Conservation (phyloP, 169 alveolate species). For the Perkinsus olseni region DNA sequence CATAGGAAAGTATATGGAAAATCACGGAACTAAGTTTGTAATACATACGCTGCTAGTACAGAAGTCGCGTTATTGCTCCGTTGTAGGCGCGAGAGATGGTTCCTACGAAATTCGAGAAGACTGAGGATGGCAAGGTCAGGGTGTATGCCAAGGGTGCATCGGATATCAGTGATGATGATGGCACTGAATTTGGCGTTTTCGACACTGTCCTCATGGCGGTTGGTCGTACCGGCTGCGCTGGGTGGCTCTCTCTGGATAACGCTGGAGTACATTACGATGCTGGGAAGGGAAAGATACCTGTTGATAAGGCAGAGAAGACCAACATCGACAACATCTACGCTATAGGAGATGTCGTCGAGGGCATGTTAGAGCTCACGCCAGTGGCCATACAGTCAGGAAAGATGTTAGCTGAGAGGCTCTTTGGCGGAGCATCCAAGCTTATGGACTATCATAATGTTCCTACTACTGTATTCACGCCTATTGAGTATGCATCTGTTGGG, state of each 20-base stretch:
- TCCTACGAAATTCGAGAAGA: background rate
- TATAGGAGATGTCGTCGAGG: slow-evolving; percentile 49
- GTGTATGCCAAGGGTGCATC: background rate
- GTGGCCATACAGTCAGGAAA: slow-evolving; percentile 95
- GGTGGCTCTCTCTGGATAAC: slow-evolving; percentile 45
- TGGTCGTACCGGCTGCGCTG: slow-evolving; percentile 85
- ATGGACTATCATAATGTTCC: slow-evolving; percentile 85
- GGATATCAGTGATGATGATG: background rate
- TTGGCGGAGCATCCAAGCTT: slow-evolving; percentile 49
- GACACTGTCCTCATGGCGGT: slow-evolving; percentile 94
- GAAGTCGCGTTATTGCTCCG: background rate
- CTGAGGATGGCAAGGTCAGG: background rate
- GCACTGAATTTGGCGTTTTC: slow-evolving; percentile 17
- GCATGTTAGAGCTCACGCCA: slow-evolving; percentile 93
- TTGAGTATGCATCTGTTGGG: slow-evolving; percentile 93
- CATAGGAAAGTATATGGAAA: slow-evolving; percentile 61
- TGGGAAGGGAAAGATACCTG: slow-evolving; percentile 74
- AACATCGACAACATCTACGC: slow-evolving; percentile 19
- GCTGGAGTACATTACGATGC: slow-evolving; percentile 54
- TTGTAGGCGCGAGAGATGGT: background rate
- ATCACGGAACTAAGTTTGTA: slow-evolving; percentile 51
- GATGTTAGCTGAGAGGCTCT: slow-evolving; percentile 81
- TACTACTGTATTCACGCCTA: slow-evolving; percentile 94
- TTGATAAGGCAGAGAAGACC: slow-evolving; percentile 45
- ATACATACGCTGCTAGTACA: background rate